Evolutionary conservation across 2,329 filamentous ascomycete species (phyloP).

Genomic region (Amauroascus niger): DNA sequence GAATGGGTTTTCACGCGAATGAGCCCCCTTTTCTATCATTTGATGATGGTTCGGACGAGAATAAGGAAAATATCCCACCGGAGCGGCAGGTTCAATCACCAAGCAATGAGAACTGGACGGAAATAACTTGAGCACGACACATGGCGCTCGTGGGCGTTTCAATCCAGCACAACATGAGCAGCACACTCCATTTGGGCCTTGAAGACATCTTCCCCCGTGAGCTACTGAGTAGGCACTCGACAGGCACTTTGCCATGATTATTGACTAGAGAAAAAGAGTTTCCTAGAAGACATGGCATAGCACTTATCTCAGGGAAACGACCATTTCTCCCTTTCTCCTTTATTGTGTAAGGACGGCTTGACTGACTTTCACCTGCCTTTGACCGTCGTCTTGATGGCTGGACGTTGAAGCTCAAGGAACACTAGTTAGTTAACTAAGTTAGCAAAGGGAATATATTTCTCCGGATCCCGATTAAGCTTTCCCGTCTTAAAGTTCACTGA

Average conservation of each 20-base stretch:
- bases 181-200: not conserved
- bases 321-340: no score
- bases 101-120: not conserved
- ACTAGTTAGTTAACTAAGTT: no score
- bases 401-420: no score
- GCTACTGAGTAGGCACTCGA: not conserved
- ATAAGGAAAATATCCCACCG: constrained; percentile 14
- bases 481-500: not conserved
- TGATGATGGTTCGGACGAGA: not conserved
- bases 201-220: not conserved
- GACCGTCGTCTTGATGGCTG: no score
- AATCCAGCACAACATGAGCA: not conserved
- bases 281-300: no score
- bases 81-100: not conserved
- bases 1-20: not conserved
- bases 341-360: no score
- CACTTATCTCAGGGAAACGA: no score
- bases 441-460: no score
- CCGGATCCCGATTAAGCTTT: no score
- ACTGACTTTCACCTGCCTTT: no score
- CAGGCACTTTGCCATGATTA: no score
- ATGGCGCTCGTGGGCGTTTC: not conserved
- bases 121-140: not conserved
- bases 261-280: no score
- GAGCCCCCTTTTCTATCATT: not conserved